These are phyloP conservation scores for Bryoglossum gracile DNA, from an alignment of 495 filamentous ascomycete genomes.

Conservation along the genomic window DNA sequence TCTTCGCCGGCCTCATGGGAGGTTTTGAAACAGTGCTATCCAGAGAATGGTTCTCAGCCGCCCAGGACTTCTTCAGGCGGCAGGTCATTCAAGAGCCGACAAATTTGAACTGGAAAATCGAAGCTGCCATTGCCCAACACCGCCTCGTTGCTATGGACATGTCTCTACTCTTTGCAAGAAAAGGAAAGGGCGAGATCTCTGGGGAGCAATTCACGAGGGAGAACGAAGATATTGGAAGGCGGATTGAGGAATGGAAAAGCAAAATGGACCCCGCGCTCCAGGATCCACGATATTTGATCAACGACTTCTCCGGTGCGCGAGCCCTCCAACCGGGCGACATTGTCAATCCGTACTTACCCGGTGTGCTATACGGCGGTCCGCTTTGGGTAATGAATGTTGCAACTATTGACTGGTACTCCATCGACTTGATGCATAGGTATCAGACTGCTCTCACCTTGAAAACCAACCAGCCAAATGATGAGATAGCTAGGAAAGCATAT, in stretches of 20 bases:
- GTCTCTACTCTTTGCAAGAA: constrained; percentile 68
- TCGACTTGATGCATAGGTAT: constrained; percentile 73
- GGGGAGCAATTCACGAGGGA: constrained; percentile 57
- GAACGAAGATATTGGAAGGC: constrained; percentile 47
- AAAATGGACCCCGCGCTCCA: constrained; percentile 52
- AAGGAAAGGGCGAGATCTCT: constrained; percentile 52
- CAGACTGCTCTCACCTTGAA: constrained; percentile 51
- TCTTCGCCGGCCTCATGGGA: constrained; percentile 75
- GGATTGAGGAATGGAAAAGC: constrained; percentile 48
- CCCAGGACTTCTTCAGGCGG: constrained; percentile 53
- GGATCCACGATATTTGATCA: constrained; percentile 50
- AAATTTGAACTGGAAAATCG: constrained; percentile 57
- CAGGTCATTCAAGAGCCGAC: constrained; percentile 53
- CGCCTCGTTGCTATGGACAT: constrained; percentile 75
- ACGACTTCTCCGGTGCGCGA: constrained; percentile 45
- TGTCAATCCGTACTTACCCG: constrained; percentile 62
- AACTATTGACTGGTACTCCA: constrained; percentile 69
- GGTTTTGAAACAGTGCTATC: constrained; percentile 66
- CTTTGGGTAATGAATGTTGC: constrained; percentile 65
- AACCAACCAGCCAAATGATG: constrained; percentile 42
- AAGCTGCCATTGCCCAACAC: constrained; percentile 54
- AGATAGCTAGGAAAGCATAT: constrained; percentile 54
- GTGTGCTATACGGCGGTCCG: constrained; percentile 56
- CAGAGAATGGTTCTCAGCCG: constrained; percentile 71
- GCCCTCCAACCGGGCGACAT: constrained; percentile 54